These are phyloP conservation scores for Schoenoplectus tabernaemontani DNA, from an alignment of 202 grass and related monocot species.

Conservation along the genomic window DNA sequence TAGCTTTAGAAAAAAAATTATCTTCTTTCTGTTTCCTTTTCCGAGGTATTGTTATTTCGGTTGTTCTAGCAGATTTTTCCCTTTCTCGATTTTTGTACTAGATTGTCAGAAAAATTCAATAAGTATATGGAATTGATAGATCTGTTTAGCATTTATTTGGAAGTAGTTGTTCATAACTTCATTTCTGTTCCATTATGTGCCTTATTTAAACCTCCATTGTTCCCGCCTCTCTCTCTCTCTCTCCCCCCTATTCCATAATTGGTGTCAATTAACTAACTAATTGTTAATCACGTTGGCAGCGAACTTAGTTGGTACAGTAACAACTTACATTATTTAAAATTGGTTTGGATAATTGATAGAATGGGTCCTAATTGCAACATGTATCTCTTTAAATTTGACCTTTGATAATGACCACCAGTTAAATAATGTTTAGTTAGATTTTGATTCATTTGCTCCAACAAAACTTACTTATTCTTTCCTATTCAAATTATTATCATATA, in stretches of 20 bases:
- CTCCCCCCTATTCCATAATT: background rate
- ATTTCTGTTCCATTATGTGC: background rate
- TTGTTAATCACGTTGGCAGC: background rate
- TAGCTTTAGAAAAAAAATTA: background rate
- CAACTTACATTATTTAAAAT: background rate
- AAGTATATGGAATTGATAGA: background rate
- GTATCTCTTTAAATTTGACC: background rate
- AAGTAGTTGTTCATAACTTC: background rate
- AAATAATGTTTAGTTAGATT: slow-evolving; percentile 1
- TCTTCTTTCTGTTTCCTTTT: background rate
- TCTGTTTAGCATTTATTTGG: background rate
- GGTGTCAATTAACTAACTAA: background rate
- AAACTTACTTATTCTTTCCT: background rate
- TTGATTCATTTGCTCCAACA: background rate
- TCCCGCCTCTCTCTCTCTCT: background rate
- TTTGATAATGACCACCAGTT: background rate
- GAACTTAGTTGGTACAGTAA: background rate
- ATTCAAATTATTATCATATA: background rate
- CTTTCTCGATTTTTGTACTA: background rate
- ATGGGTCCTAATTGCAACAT: background rate
- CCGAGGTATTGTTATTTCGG: background rate
- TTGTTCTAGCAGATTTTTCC: too few relatives aligned
- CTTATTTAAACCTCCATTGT: background rate
- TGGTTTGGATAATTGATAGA: background rate
- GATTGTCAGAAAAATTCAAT: background rate